Conservation (phyloP, 345 rosid species). For the Hirschfeldia incana region DNA sequence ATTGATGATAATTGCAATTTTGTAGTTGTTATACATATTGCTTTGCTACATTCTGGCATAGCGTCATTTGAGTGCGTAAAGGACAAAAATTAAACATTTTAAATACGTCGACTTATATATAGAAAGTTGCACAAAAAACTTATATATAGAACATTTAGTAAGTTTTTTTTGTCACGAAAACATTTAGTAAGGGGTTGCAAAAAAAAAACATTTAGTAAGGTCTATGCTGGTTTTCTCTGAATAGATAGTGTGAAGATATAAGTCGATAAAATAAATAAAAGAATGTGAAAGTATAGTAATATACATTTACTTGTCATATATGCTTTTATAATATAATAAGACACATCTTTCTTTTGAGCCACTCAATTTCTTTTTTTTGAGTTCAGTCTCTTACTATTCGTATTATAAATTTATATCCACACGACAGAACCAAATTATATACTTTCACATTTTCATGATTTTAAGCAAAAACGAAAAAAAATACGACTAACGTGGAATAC, state of each 20-base stretch:
- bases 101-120: neutral
- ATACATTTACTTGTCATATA: neutral
- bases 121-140: neutral
- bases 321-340: neutral
- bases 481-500: constrained; percentile 21
- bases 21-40: neutral
- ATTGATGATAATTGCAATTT: too few relatives aligned
- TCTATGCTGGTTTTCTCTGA: neutral
- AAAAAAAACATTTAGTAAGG: neutral
- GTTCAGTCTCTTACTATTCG: neutral
- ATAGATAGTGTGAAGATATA: neutral
- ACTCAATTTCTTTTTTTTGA: neutral
- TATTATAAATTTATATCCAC: neutral
- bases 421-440: neutral
- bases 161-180: too few relatives aligned
- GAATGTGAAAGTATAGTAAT: neutral
- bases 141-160: neutral
- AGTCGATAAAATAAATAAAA: neutral
- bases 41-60: constrained; percentile 1
- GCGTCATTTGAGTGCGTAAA: neutral
- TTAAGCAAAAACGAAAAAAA: neutral
- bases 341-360: neutral
- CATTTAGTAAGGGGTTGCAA: too few relatives aligned
- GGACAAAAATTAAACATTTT: neutral
- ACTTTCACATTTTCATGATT: neutral